Percentiles rank a stretch among this genome's conserved stretches.
phyloP scores from a whole-genome alignment of 2,329 filamentous ascomycete genomes.

The Fusarium algeriense region DNA sequence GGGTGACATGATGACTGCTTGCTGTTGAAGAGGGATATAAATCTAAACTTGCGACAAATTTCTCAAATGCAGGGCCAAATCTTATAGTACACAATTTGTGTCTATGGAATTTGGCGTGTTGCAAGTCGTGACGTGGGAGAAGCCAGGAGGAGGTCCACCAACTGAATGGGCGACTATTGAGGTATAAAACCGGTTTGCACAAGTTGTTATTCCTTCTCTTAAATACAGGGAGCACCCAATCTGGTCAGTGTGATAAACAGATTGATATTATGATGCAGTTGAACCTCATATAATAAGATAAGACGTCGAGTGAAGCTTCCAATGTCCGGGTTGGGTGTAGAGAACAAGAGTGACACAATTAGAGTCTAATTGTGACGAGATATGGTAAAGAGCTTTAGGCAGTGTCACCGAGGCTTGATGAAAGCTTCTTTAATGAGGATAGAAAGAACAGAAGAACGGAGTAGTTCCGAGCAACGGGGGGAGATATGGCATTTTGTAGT shows the following conservation, averaged over 20 bases:
- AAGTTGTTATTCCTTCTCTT: conserved; percentile 28
- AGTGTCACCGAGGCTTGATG: conserved; percentile 14
- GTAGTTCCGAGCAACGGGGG: conserved; percentile 35
- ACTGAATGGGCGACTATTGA: conserved; percentile 18
- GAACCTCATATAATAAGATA: conserved; percentile 10
- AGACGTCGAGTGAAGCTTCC: conserved; percentile 9
- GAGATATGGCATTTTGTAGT: conserved; percentile 47
- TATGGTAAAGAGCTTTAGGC: conserved; percentile 13
- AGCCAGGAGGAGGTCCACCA: conserved; percentile 4
- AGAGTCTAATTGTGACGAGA: conserved; percentile 5
- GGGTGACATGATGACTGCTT: conserved; percentile 50
- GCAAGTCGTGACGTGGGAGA: conserved; percentile 23
- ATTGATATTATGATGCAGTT: neutral
- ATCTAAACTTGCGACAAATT: conserved; percentile 9
- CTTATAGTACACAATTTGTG: conserved; percentile 20
- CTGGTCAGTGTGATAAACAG: conserved; percentile 24
- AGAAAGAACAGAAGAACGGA: conserved; percentile 31
- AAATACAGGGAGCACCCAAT: conserved; percentile 12
- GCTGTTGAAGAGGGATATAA: conserved; percentile 23
- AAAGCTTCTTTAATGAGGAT: conserved; percentile 34
- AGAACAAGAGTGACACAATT: conserved; percentile 17
- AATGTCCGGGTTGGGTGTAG: conserved; percentile 3
- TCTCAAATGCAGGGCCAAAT: neutral
- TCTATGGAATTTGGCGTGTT: conserved; percentile 8
- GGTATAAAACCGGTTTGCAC: conserved; percentile 29